Conservation (phyloP, 2,329 filamentous ascomycete genomes). For the Fusarium duplospermum region DNA sequence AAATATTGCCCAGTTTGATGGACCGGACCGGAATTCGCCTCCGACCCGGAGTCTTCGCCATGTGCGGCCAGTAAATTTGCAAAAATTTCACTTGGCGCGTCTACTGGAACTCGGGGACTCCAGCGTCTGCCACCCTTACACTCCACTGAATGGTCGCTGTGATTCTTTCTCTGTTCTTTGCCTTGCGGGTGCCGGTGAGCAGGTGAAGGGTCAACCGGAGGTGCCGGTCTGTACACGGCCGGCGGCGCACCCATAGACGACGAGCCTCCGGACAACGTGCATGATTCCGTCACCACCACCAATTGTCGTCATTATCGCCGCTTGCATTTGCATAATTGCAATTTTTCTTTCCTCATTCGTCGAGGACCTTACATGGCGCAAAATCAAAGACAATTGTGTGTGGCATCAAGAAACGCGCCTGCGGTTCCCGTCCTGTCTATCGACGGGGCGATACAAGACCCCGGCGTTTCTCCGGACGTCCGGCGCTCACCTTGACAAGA, state of each 20-base stretch:
- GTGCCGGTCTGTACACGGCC: slow-evolving; percentile 10
- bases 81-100: slow-evolving; percentile 22
- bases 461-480: slow-evolving; percentile 40
- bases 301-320: not conserved
- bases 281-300: slow-evolving; percentile 6
- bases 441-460: slow-evolving; percentile 1
- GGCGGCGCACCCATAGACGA: not conserved
- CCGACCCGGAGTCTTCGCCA: slow-evolving; percentile 27
- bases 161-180: slow-evolving; percentile 1
- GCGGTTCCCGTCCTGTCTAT: not conserved
- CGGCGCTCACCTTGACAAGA: slow-evolving; percentile 9
- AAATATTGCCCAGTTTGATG: slow-evolving; percentile 2
- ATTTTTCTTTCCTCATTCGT: not conserved
- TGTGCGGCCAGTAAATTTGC: slow-evolving; percentile 8
- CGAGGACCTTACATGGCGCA: not conserved
- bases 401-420: not conserved
- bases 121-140: slow-evolving; percentile 7
- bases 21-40: slow-evolving; percentile 33
- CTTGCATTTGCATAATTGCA: not conserved
- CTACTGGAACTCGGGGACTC: slow-evolving; percentile 12
- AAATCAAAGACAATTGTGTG: slow-evolving; percentile 1
- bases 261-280: slow-evolving; percentile 7
- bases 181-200: slow-evolving; percentile 12
- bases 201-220: slow-evolving; percentile 26
- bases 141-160: slow-evolving; percentile 28